A percentile compares a stretch with the other conserved stretches of the same genome.
Evolutionary conservation across 75 land plant species (phyloP).

Genomic region (Cupressus sempervirens): DNA sequence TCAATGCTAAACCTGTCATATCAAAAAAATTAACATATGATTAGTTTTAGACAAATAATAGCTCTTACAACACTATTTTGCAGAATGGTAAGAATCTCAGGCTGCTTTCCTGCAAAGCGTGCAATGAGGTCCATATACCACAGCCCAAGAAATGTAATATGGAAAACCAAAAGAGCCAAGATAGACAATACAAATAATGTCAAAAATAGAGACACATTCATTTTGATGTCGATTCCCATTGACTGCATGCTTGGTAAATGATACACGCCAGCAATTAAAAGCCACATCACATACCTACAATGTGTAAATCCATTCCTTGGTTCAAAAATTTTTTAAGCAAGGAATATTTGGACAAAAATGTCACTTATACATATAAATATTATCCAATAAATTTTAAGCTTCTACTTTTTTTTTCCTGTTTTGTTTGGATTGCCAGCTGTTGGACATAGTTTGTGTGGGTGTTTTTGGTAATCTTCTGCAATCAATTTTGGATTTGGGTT

Average conservation of each 20-base stretch:
- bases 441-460: too few relatives aligned
- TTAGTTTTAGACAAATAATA: not conserved
- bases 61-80: conserved; percentile 90
- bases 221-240: conserved; percentile 97
- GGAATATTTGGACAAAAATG: not conserved
- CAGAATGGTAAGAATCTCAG: conserved; percentile 78
- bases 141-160: conserved; percentile 79
- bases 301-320: not conserved
- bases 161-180: conserved; percentile 74
- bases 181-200: conserved; percentile 83
- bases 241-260: conserved; percentile 98
- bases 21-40: not conserved
- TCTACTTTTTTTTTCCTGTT: too few relatives aligned
- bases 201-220: conserved; percentile 89
- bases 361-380: not conserved
- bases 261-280: conserved; percentile 81
- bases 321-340: not conserved
- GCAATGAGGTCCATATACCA: conserved; percentile 95
- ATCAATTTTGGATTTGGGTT: too few relatives aligned
- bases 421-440: too few relatives aligned
- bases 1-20: not conserved
- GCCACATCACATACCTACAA: conserved; percentile 91
- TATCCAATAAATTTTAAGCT: not conserved
- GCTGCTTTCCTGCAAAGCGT: conserved; percentile 88
- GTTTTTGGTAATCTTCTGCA: too few relatives aligned